Conservation (phyloP, 1,139 yeast species). For the Kurtzmaniella quercitrusa region DNA sequence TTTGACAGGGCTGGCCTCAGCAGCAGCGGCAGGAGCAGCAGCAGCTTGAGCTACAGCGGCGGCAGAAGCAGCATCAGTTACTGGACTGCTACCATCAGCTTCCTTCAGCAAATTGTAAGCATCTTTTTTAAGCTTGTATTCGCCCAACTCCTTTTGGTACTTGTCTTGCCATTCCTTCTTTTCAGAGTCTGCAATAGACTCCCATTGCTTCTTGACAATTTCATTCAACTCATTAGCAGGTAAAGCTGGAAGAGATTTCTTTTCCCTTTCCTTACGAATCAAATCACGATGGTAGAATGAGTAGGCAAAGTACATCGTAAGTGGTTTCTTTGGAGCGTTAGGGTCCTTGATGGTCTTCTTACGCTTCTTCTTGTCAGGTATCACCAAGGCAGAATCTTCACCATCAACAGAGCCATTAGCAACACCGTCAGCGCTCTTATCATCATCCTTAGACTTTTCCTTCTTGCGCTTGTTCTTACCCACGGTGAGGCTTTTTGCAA, state of each 20-base stretch:
- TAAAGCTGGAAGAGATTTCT: slow-evolving; percentile 56
- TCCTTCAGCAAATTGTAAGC: slow-evolving; percentile 54
- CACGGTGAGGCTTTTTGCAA: slow-evolving; percentile 9
- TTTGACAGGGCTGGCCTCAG: slow-evolving; percentile 9
- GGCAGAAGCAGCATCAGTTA: slow-evolving; percentile 5
- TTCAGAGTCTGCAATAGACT: slow-evolving; percentile 58
- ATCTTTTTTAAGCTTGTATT: slow-evolving; percentile 61
- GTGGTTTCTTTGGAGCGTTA: slow-evolving; percentile 61
- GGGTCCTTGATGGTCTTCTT: slow-evolving; percentile 56
- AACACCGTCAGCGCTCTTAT: slow-evolving; percentile 6
- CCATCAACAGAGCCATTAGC: slow-evolving; percentile 17
- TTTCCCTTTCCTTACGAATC: slow-evolving; percentile 62
- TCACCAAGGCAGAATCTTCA: slow-evolving; percentile 12
- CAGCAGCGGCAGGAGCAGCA: slow-evolving; percentile 4
- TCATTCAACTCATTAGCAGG: slow-evolving; percentile 75
- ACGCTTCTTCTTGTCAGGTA: slow-evolving; percentile 26
- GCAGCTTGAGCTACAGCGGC: slow-evolving; percentile 8
- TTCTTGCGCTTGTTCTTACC: slow-evolving; percentile 5
- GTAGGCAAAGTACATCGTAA: slow-evolving; percentile 80
- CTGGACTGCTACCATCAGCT: slow-evolving; percentile 11
- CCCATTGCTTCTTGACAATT: slow-evolving; percentile 78
- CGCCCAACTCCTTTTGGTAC: slow-evolving; percentile 61
- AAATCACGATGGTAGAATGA: slow-evolving; percentile 60
- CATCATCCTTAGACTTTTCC: not conserved
- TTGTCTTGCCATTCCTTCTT: slow-evolving; percentile 74